phyloP scores from a whole-genome alignment of 2,329 filamentous ascomycete genomes.

The Rhinocladiella similis region DNA sequence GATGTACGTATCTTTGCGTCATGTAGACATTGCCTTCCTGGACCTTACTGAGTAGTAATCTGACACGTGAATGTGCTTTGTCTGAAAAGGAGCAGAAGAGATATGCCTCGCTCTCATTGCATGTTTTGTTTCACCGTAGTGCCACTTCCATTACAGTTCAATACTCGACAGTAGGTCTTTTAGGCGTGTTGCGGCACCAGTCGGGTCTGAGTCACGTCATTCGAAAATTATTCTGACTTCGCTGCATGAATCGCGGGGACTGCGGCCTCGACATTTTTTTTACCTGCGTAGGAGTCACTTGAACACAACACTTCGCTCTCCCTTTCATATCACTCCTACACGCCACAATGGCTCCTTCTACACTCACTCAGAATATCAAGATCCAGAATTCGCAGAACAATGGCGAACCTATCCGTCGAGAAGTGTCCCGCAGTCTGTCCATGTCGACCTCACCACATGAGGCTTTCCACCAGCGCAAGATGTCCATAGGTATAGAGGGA shows the following conservation, averaged over 20 bases:
- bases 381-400: constrained; percentile 20
- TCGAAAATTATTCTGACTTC: not conserved
- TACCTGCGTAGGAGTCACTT: not conserved
- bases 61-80: too few relatives aligned
- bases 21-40: too few relatives aligned
- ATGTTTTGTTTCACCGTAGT: too few relatives aligned
- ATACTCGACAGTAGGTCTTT: too few relatives aligned
- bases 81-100: too few relatives aligned
- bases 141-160: too few relatives aligned
- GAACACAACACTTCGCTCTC: not conserved
- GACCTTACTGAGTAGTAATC: too few relatives aligned
- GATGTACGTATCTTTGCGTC: too few relatives aligned
- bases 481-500: constrained; percentile 38
- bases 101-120: too few relatives aligned
- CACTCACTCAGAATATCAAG: constrained; percentile 27
- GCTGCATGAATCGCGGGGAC: not conserved
- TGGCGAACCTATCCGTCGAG: constrained; percentile 35
- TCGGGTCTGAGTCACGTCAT: not conserved
- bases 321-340: not conserved
- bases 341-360: constrained; percentile 24
- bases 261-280: not conserved
- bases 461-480: constrained; percentile 58
- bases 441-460: constrained; percentile 74
- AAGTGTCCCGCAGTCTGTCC: constrained; percentile 61
- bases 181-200: too few relatives aligned